Conservation (phyloP, 2,329 filamentous ascomycete genomes). For the Zasmidium citrigriseum region DNA sequence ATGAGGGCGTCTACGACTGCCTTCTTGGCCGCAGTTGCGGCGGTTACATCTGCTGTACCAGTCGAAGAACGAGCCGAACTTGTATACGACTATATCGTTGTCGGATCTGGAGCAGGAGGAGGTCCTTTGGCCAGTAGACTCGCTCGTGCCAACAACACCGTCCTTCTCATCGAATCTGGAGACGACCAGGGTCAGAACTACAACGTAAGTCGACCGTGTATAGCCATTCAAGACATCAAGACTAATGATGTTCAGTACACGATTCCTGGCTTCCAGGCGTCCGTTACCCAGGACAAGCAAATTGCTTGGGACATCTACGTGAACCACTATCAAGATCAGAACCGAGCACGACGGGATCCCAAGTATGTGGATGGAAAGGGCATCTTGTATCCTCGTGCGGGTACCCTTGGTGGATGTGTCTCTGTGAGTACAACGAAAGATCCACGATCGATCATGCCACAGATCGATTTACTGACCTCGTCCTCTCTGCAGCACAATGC, state of each 20-base stretch:
- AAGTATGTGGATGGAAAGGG: conserved; percentile 56
- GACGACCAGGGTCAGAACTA: conserved; percentile 56
- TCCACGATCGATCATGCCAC: too few relatives aligned
- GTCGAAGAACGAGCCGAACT: conserved; percentile 10
- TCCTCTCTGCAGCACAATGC: too few relatives aligned
- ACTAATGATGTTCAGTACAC: conserved; percentile 38
- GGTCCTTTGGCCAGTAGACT: conserved; percentile 60
- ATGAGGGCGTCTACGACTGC: conserved; percentile 5
- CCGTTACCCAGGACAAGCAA: conserved; percentile 10
- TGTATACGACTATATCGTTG: conserved; percentile 57
- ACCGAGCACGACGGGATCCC: conserved; percentile 55
- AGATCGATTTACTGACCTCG: too few relatives aligned
- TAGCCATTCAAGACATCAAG: not conserved
- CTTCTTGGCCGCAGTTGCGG: conserved; percentile 7
- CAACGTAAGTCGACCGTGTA: conserved; percentile 39
- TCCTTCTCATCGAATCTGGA: conserved; percentile 62
- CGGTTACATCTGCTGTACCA: conserved; percentile 8
- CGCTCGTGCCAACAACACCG: conserved; percentile 58
- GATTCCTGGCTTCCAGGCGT: conserved; percentile 51
- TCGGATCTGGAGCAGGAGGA: conserved; percentile 62
- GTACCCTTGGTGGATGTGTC: conserved; percentile 58
- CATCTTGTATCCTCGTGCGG: conserved; percentile 59
- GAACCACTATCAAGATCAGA: conserved; percentile 57
- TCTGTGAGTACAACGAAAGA: too few relatives aligned
- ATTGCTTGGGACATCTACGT: conserved; percentile 33